Conservation (phyloP, 148 eudicot species). For the Amaranthus palmeri region DNA sequence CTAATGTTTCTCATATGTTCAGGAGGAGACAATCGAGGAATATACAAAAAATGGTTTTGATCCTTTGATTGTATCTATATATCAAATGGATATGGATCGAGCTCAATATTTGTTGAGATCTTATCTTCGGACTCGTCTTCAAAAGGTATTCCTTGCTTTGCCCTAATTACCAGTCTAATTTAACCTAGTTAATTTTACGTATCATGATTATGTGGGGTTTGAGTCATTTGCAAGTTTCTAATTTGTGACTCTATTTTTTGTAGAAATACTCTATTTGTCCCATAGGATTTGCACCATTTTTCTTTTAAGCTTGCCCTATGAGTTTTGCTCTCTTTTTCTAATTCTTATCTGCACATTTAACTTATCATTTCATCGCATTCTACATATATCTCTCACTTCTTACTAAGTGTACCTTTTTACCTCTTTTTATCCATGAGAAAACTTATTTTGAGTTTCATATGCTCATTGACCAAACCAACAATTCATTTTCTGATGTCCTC, state of each 20-base stretch:
- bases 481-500: slow-evolving; percentile 11
- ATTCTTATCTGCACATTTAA: too few relatives aligned
- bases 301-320: too few relatives aligned
- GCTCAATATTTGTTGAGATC: slow-evolving; percentile 73
- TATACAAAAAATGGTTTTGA: slow-evolving; percentile 51
- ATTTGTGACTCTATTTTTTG: neutral
- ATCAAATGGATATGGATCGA: slow-evolving; percentile 89
- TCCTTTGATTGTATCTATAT: slow-evolving; percentile 74
- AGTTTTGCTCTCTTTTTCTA: too few relatives aligned
- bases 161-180: neutral
- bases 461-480: neutral
- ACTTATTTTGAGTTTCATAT: neutral
- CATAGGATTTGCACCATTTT: too few relatives aligned
- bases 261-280: too few relatives aligned
- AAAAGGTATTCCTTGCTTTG: slow-evolving; percentile 46
- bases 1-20: slow-evolving; percentile 15
- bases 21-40: slow-evolving; percentile 83
- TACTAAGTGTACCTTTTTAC: too few relatives aligned
- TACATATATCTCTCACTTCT: too few relatives aligned
- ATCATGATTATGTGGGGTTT: neutral
- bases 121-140: slow-evolving; percentile 80
- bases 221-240: neutral
- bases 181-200: neutral
- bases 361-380: too few relatives aligned
- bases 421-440: neutral